Evolutionary conservation across 1,284 basidiomycete genomes (phyloP).

Genomic region (Apiotrichum sp.): DNA sequence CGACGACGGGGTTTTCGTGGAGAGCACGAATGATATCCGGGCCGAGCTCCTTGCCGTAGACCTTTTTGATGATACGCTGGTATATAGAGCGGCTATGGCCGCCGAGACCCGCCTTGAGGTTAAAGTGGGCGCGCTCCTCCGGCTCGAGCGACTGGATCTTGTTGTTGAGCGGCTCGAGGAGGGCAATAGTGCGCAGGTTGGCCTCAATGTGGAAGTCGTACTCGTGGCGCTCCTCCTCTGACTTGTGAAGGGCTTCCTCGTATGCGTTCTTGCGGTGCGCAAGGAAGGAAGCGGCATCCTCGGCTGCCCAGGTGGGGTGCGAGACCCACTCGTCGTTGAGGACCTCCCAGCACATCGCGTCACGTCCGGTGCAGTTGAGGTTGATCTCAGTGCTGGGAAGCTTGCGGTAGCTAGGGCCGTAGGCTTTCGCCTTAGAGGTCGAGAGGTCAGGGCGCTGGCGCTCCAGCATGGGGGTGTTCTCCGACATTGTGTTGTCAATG

Average conservation of each 20-base stretch:
- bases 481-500: slow-evolving; percentile 50
- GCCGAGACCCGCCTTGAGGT: slow-evolving; percentile 81
- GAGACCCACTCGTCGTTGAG: slow-evolving; percentile 96
- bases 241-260: slow-evolving; percentile 92
- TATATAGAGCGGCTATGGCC: slow-evolving; percentile 84
- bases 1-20: slow-evolving; percentile 84
- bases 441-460: slow-evolving; percentile 53
- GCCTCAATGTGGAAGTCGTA: slow-evolving; percentile 96
- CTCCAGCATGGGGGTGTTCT: slow-evolving; percentile 58
- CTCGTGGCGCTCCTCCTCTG: slow-evolving; percentile 97
- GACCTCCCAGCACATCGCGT: slow-evolving; percentile 91
- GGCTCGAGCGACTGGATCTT: slow-evolving; percentile 84
- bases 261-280: slow-evolving; percentile 96
- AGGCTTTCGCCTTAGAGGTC: slow-evolving; percentile 43
- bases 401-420: slow-evolving; percentile 87
- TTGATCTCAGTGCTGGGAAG: slow-evolving; percentile 80
- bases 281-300: slow-evolving; percentile 88
- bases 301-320: slow-evolving; percentile 93
- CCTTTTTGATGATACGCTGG: slow-evolving; percentile 87
- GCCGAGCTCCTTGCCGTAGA: slow-evolving; percentile 76
- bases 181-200: slow-evolving; percentile 80
- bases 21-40: slow-evolving; percentile 81
- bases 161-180: slow-evolving; percentile 81
- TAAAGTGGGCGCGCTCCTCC: slow-evolving; percentile 79
- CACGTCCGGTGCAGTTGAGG: slow-evolving; percentile 87